phyloP scores from a whole-genome alignment of 441 rosid genomes.

The Lepidium campestre region DNA sequence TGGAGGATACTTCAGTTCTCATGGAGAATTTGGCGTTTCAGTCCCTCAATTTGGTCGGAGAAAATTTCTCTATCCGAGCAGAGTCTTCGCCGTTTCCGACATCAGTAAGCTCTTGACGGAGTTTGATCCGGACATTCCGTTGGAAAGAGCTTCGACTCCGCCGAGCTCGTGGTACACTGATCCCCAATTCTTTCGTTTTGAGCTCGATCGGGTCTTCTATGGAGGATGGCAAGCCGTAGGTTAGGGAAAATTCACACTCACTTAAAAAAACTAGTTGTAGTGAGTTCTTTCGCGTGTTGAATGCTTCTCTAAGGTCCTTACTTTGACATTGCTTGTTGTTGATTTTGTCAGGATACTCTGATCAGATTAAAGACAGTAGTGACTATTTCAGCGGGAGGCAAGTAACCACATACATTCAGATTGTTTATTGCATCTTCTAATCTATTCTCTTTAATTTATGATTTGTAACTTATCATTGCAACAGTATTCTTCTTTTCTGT shows the following conservation, averaged over 20 bases:
- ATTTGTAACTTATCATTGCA: neutral
- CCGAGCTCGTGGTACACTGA: constrained; percentile 86
- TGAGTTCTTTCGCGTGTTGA: too few species aligned
- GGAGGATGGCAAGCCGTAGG: constrained; percentile 89
- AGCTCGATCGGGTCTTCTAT: constrained; percentile 65
- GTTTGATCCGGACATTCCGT: constrained; percentile 58
- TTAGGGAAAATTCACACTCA: constrained; percentile 10
- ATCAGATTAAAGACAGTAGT: constrained; percentile 57
- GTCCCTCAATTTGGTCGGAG: constrained; percentile 3
- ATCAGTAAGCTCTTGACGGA: constrained; percentile 31
- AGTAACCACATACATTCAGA: constrained; percentile 21
- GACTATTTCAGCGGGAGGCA: constrained; percentile 79
- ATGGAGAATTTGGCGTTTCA: neutral
- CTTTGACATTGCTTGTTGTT: neutral
- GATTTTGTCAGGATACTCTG: constrained; percentile 44
- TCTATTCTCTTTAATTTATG: neutral
- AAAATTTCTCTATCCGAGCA: neutral
- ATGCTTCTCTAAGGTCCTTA: neutral
- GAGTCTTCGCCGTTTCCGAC: constrained; percentile 12
- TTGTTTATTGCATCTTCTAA: neutral
- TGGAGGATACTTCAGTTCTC: neutral
- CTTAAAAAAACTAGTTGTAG: too few species aligned
- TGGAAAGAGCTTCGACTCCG: constrained; percentile 68
- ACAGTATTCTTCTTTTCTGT: neutral
- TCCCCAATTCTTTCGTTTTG: constrained; percentile 44